Percentiles rank a stretch among this genome's conserved stretches.
These are phyloP conservation scores for Phytophthora litchii DNA, from an alignment of 352 stramenopile species.

Conservation along the genomic window DNA sequence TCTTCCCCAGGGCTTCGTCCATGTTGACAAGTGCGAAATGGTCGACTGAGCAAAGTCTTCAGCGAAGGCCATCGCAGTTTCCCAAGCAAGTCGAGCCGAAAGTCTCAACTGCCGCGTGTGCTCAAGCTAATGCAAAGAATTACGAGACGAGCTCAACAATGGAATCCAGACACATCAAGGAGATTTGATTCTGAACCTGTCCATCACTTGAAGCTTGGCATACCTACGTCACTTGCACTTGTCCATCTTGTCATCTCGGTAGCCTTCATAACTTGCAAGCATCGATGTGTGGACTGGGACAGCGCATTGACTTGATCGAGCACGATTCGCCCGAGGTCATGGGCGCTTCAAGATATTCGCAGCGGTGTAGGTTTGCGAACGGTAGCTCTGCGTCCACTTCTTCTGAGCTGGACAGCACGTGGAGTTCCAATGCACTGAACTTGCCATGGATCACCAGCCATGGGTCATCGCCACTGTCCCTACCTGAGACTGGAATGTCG, in stretches of 20 bases:
- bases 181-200: too few relatives aligned
- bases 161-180: too few relatives aligned
- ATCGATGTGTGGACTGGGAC: conserved; percentile 17
- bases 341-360: conserved; percentile 43
- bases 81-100: conserved; percentile 16
- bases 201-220: too few relatives aligned
- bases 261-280: conserved; percentile 16
- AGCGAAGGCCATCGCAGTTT: conserved; percentile 22
- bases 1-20: conserved; percentile 14
- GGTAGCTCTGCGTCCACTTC: conserved; percentile 1
- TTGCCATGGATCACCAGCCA: conserved; percentile 41
- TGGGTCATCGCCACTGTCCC: conserved; percentile 2
- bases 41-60: conserved; percentile 5
- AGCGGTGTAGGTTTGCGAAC: conserved; percentile 18
- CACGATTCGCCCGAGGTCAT: conserved; percentile 39
- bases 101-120: conserved; percentile 4
- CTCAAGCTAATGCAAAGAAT: too few relatives aligned
- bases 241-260: conserved; percentile 14
- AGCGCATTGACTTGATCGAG: conserved; percentile 7
- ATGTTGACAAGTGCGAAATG: conserved; percentile 29
- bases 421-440: conserved; percentile 20
- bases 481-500: neutral
- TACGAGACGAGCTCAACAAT: too few relatives aligned
- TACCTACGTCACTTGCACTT: conserved; percentile 15
- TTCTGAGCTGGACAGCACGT: conserved; percentile 11